Percentiles rank a stretch among this genome's conserved stretches.
phyloP scores from a whole-genome alignment of 805 yeast species.

The Nakazawaea holstii region DNA sequence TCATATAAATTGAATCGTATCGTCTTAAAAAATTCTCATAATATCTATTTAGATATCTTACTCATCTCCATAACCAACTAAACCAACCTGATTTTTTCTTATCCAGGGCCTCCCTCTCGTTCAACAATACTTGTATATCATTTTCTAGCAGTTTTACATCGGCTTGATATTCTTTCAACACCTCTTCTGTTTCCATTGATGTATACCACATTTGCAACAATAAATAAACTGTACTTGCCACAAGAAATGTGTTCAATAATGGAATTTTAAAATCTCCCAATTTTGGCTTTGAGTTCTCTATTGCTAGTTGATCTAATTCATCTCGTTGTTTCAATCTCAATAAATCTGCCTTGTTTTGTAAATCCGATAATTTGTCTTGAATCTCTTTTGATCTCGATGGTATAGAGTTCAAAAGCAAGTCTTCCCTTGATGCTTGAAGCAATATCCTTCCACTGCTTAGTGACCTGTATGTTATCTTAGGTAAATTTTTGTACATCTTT shows the following conservation, averaged over 20 bases:
- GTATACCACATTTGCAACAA: slow-evolving; percentile 27
- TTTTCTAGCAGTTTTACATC: slow-evolving; percentile 19
- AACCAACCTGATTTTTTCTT: slow-evolving; percentile 3
- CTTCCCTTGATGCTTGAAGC: slow-evolving; percentile 1
- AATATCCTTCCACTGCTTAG: neutral
- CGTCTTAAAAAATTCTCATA: no score
- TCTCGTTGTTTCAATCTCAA: slow-evolving; percentile 1
- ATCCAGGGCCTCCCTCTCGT: slow-evolving; percentile 11
- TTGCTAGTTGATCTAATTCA: slow-evolving; percentile 12
- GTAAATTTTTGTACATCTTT: neutral
- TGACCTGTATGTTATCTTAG: neutral
- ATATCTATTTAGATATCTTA: no score
- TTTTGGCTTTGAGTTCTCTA: slow-evolving; percentile 21
- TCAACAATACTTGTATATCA: slow-evolving; percentile 21
- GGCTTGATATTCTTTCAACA: slow-evolving; percentile 18
- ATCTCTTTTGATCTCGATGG: slow-evolving; percentile 6
- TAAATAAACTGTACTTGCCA: slow-evolving; percentile 27
- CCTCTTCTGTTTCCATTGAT: slow-evolving; percentile 24
- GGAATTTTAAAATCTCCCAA: slow-evolving; percentile 28
- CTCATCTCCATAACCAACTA: slow-evolving; percentile 6
- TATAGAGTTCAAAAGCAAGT: neutral
- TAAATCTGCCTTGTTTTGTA: slow-evolving; percentile 1
- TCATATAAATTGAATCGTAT: no score
- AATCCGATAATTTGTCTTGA: neutral
- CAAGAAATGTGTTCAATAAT: slow-evolving; percentile 23